These are phyloP conservation scores for Ascochyta rabiei DNA, from an alignment of 2,329 filamentous ascomycete genomes.

Conservation along the genomic window DNA sequence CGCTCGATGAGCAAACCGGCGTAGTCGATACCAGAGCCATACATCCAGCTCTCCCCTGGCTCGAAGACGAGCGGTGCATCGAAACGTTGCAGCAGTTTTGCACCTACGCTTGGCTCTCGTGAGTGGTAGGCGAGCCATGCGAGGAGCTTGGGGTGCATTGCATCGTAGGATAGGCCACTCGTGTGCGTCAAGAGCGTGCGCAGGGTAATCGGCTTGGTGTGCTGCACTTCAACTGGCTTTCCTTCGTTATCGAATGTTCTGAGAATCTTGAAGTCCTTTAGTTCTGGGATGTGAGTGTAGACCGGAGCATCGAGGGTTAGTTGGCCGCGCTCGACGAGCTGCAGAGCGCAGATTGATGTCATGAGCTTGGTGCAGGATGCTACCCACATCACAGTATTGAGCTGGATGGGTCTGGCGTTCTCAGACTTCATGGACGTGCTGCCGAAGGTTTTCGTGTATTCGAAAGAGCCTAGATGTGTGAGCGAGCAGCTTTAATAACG, in stretches of 20 bases:
- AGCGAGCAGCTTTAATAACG: background rate
- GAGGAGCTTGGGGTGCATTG: slow-evolving; percentile 49
- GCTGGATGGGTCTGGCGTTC: slow-evolving; percentile 2
- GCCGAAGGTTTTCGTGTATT: slow-evolving; percentile 46
- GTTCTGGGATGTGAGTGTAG: slow-evolving; percentile 42
- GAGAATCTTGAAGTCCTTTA: slow-evolving; percentile 34
- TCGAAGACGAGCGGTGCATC: slow-evolving; percentile 39
- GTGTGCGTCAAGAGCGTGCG: slow-evolving; percentile 58
- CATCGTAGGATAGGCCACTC: slow-evolving; percentile 55
- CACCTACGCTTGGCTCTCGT: slow-evolving; percentile 27
- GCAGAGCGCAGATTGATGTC: slow-evolving; percentile 41
- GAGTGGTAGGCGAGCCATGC: slow-evolving; percentile 46
- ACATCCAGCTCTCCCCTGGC: slow-evolving; percentile 59
- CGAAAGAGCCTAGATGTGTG: slow-evolving; percentile 24
- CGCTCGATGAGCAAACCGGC: slow-evolving; percentile 54
- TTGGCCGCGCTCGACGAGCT: slow-evolving; percentile 44
- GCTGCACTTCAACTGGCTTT: slow-evolving; percentile 30
- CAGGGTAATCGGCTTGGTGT: slow-evolving; percentile 36
- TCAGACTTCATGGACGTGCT: slow-evolving; percentile 24
- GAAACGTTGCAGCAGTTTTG: slow-evolving; percentile 8
- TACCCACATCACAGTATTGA: slow-evolving; percentile 45
- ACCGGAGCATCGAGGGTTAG: slow-evolving; percentile 42
- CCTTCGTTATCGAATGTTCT: slow-evolving; percentile 32
- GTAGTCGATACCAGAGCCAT: slow-evolving; percentile 57
- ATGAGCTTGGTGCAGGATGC: slow-evolving; percentile 50